phyloP scores from a whole-genome alignment of 225 moss, liverwort and hornwort species.

The Lunularia cruciata region DNA sequence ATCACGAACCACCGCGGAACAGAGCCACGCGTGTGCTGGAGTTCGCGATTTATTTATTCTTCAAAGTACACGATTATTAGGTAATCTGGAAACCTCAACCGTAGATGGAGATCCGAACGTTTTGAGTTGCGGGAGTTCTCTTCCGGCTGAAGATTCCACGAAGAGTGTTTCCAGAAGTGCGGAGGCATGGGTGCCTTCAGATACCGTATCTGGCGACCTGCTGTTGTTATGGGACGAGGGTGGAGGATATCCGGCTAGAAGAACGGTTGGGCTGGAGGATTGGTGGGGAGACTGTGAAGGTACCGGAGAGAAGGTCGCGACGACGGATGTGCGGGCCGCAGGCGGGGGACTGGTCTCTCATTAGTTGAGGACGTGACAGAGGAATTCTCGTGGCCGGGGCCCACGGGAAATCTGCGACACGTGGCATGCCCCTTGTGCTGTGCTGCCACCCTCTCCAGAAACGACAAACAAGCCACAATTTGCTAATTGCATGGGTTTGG shows the following conservation, averaged over 20 bases:
- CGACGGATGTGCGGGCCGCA: conserved; percentile 14
- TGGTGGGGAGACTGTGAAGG: background rate
- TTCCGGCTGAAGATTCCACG: background rate
- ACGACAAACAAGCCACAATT: conserved; percentile 1
- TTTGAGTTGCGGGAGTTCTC: background rate
- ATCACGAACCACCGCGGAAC: background rate
- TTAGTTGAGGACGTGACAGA: conserved; percentile 11
- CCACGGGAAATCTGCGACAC: background rate
- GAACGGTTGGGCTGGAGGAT: background rate
- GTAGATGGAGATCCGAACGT: background rate
- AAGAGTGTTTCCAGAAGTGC: background rate
- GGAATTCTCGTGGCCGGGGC: conserved; percentile 15
- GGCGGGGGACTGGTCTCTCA: conserved; percentile 14
- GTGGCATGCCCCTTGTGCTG: conserved; percentile 2
- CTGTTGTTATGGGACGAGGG: background rate
- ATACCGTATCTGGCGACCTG: background rate
- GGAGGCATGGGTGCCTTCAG: background rate
- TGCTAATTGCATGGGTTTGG: conserved; percentile 11
- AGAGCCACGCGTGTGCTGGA: background rate
- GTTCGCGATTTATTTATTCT: background rate
- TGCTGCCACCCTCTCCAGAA: background rate
- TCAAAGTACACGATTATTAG: background rate
- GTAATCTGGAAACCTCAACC: background rate
- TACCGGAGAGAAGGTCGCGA: conserved; percentile 10
- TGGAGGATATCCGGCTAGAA: conserved; percentile 3